Conservation (phyloP, 352 stramenopile genomes). For the Globisporangium radiosum region DNA sequence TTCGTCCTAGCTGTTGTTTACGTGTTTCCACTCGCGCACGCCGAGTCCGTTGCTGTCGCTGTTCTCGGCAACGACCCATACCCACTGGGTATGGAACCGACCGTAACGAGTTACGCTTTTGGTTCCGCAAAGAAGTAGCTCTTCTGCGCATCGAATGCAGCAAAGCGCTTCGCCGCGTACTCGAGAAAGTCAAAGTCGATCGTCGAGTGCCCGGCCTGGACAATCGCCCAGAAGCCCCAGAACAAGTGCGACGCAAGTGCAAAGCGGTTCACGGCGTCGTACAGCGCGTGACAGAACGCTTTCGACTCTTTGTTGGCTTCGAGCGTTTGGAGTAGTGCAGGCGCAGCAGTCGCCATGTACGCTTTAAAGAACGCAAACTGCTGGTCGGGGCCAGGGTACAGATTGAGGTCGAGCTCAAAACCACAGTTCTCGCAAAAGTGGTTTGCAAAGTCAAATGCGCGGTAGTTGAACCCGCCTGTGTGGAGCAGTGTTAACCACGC, state of each 20-base stretch:
- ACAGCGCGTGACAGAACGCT: slow-evolving; percentile 78
- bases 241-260: slow-evolving; percentile 89
- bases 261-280: slow-evolving; percentile 84
- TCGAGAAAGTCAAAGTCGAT: slow-evolving; percentile 89
- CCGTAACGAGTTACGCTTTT: slow-evolving; percentile 3
- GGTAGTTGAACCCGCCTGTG: slow-evolving; percentile 86
- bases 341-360: slow-evolving; percentile 74
- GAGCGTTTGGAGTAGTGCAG: slow-evolving; percentile 52
- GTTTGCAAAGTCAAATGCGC: slow-evolving; percentile 93
- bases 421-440: slow-evolving; percentile 94
- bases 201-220: slow-evolving; percentile 86
- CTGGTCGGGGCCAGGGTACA: slow-evolving; percentile 77
- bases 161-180: slow-evolving; percentile 79
- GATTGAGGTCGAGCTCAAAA: slow-evolving; percentile 87
- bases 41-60: too few relatives aligned
- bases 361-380: slow-evolving; percentile 83
- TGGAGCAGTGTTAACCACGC: too few relatives aligned
- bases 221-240: slow-evolving; percentile 92
- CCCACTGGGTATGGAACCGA: not conserved
- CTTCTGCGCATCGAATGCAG: slow-evolving; percentile 70
- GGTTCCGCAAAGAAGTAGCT: slow-evolving; percentile 40
- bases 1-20: too few relatives aligned
- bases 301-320: slow-evolving; percentile 71
- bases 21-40: too few relatives aligned
- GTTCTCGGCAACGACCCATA: too few relatives aligned